Evolutionary conservation across 106 monocot genomes (phyloP), one percentile per base, ranked within the genome.

Genomic region (Phalaenopsis aphrodite): DNA sequence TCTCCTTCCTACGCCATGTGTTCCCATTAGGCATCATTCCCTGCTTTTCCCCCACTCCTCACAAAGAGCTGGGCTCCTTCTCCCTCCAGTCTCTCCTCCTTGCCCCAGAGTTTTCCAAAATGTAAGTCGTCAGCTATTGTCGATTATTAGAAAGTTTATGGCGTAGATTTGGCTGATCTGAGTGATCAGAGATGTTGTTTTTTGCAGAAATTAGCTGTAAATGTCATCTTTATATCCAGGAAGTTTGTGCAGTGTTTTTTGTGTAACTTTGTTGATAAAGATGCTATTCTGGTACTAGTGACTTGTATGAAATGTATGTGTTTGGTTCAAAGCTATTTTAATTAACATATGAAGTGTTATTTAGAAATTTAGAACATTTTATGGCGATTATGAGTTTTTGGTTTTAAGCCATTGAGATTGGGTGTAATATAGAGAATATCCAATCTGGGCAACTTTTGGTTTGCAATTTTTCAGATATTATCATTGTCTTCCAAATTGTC

Each of bases 21-120:
- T 89, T 93, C 75, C 93, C 93, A 3, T 78, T 91, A 17, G 89
- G 91, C n/a, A 45, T 94, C 65, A 75, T 89, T 57, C 94, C 94
- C 10, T 89, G 89, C 39, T 55, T 88, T 55, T 71, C 88, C 14
- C 89, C 94, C 9, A 12, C 88, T 6, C 39, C 69, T 43, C 19
- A 79, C 6, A 86, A 88, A 82, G 86, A 81, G 5, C 86, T 88
- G 55, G 94, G 91, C 18, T 88, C 86, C 66, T 91, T 94, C 80
- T 52, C 86, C 66, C 11, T 94, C 78, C 94, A 91, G 78, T 85
- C 89, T 41, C 77, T 89, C 81, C 23, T 94, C 38, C 82, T 82
- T 43, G 78, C 82, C 67, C 89, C 89, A 36, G 47, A 77, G 18
- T 24, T 71, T 11, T 72, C 57, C 52, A 78, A 87, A 76, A 88